These are phyloP conservation scores for Vicia faba DNA, from an alignment of 306 rosid genomes.

Conservation along the genomic window DNA sequence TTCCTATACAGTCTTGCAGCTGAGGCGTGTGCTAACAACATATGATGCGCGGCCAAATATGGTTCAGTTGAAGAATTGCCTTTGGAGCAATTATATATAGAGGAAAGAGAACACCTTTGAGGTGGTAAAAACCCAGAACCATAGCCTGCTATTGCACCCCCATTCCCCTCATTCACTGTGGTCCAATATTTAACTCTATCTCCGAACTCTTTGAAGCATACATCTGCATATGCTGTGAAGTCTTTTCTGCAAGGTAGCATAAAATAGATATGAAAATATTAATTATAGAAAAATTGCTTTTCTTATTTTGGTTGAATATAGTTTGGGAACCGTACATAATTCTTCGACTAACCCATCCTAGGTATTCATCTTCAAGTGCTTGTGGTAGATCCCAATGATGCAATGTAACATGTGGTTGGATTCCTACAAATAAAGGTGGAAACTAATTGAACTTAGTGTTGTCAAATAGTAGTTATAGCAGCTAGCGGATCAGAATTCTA, in stretches of 20 bases:
- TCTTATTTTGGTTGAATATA: slow-evolving; percentile 1
- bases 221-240: slow-evolving; percentile 46
- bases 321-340: slow-evolving; percentile 48
- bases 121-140: slow-evolving; percentile 39
- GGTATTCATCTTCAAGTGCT: slow-evolving; percentile 73
- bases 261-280: background rate
- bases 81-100: slow-evolving; percentile 36
- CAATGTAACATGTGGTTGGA: slow-evolving; percentile 72
- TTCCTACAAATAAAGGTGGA: slow-evolving; percentile 47
- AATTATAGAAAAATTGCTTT: slow-evolving; percentile 4
- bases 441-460: background rate
- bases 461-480: background rate
- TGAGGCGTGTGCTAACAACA: slow-evolving; percentile 50
- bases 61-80: slow-evolving; percentile 61
- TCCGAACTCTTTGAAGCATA: slow-evolving; percentile 58
- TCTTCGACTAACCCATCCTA: slow-evolving; percentile 67
- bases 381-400: slow-evolving; percentile 66
- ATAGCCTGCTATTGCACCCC: slow-evolving; percentile 28
- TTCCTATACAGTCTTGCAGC: slow-evolving; percentile 41
- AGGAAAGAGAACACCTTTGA: slow-evolving; percentile 38
- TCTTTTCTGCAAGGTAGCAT: slow-evolving; percentile 43
- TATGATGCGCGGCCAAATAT: slow-evolving; percentile 48
- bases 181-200: slow-evolving; percentile 59
- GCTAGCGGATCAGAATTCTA: too few relatives aligned
- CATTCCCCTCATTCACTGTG: slow-evolving; percentile 51